Conservation (phyloP, 306 rosid genomes). For the Dalbergia cochinchinensis region DNA sequence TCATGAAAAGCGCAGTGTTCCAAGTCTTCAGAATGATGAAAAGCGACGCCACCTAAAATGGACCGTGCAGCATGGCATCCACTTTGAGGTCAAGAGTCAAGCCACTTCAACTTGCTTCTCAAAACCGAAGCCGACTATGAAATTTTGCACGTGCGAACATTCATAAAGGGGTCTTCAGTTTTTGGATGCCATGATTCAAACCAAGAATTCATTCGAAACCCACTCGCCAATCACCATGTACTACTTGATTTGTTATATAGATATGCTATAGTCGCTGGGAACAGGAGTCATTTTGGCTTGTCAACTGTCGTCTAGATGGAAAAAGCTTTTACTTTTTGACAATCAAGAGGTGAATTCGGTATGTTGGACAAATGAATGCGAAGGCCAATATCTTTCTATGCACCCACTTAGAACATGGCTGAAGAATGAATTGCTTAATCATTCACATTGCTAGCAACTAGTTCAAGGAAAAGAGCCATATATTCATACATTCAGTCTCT, state of each 20-base stretch:
- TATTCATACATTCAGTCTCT: neutral
- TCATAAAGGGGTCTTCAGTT: neutral
- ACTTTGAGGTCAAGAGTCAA: neutral
- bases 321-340: neutral
- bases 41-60: neutral
- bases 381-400: constrained; percentile 3
- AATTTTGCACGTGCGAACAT: neutral
- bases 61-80: constrained; percentile 13
- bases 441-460: constrained; percentile 8
- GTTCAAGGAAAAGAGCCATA: neutral
- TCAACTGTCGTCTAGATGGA: neutral
- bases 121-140: no score
- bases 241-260: no score
- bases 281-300: no score
- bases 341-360: neutral
- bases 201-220: neutral
- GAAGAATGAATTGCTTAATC: neutral
- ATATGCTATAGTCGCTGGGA: no score
- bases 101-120: neutral
- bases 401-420: neutral
- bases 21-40: constrained; percentile 9
- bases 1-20: neutral
- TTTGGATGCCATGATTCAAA: neutral
- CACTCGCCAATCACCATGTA: no score
- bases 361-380: neutral